phyloP scores from a whole-genome alignment of 768 basidiomycete genomes.

The Pulveroboletus sp. region DNA sequence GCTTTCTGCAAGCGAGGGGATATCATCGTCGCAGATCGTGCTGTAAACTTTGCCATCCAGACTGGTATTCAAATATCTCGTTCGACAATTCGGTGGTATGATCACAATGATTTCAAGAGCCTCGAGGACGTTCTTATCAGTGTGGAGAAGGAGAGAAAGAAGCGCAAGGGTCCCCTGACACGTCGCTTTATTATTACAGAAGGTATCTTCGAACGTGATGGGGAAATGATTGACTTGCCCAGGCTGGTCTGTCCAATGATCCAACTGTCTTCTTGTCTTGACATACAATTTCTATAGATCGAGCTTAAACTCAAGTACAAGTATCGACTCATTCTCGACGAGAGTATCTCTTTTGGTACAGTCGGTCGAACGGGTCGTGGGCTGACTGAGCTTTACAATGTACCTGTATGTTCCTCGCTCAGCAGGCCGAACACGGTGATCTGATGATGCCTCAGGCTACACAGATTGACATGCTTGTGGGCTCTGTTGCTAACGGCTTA shows the following conservation, averaged over 20 bases:
- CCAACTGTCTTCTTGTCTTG: neutral
- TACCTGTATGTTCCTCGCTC: constrained; percentile 58
- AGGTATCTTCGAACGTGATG: constrained; percentile 94
- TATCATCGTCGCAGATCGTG: constrained; percentile 96
- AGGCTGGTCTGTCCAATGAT: constrained; percentile 61
- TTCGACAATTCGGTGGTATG: constrained; percentile 89
- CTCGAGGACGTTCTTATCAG: constrained; percentile 82
- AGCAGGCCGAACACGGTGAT: neutral
- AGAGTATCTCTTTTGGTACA: constrained; percentile 88
- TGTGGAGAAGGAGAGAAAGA: constrained; percentile 85
- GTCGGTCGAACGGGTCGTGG: constrained; percentile 93
- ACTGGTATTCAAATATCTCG: constrained; percentile 94
- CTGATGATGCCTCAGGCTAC: constrained; percentile 47
- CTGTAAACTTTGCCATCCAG: constrained; percentile 93
- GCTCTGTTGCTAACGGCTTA: constrained; percentile 81
- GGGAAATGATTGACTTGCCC: constrained; percentile 86
- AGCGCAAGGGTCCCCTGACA: constrained; percentile 76
- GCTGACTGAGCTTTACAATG: constrained; percentile 89
- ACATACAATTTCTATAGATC: constrained; percentile 48
- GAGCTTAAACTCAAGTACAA: constrained; percentile 95
- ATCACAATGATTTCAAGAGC: constrained; percentile 90
- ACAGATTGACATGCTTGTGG: constrained; percentile 93
- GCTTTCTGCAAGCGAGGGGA: constrained; percentile 98
- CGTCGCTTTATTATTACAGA: constrained; percentile 95
- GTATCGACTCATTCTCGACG: constrained; percentile 91